Evolutionary conservation across 2,329 filamentous ascomycete species (phyloP).

Genomic region (Neodidymelliopsis sp.): DNA sequence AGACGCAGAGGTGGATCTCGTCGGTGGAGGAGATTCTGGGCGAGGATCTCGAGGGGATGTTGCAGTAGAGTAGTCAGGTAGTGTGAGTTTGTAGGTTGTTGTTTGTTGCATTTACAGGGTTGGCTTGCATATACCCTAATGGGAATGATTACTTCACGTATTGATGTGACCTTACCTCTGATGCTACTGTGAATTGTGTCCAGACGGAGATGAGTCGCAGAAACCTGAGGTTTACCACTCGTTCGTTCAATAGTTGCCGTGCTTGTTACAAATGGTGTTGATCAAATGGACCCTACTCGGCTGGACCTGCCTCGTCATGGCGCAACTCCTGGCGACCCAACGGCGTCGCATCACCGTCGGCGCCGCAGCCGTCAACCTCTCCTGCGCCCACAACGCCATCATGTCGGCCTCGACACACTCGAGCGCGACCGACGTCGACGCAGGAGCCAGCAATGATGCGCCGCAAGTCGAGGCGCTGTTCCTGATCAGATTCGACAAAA

Average conservation of each 20-base stretch:
- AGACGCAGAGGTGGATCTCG: slow-evolving; percentile 88
- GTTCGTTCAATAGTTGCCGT: too few relatives aligned
- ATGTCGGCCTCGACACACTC: slow-evolving; percentile 43
- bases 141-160: too few relatives aligned
- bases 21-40: slow-evolving; percentile 89
- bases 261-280: too few relatives aligned
- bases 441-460: slow-evolving; percentile 25
- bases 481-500: slow-evolving; percentile 90
- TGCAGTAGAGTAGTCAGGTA: slow-evolving; percentile 73
- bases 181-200: too few relatives aligned
- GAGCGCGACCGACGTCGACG: slow-evolving; percentile 40
- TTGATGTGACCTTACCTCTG: too few relatives aligned
- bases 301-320: slow-evolving; percentile 10
- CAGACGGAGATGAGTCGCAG: too few relatives aligned
- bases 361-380: not conserved
- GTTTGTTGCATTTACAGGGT: not conserved
- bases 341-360: slow-evolving; percentile 6
- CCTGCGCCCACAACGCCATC: slow-evolving; percentile 7
- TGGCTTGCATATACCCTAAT: not conserved
- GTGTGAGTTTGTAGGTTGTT: not conserved
- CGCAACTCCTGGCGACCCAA: not conserved
- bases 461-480: slow-evolving; percentile 73
- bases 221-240: too few relatives aligned
- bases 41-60: slow-evolving; percentile 90
- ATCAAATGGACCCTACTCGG: too few relatives aligned